Conservation (phyloP, 352 stramenopile genomes). For the Sclerospora graminicola region DNA sequence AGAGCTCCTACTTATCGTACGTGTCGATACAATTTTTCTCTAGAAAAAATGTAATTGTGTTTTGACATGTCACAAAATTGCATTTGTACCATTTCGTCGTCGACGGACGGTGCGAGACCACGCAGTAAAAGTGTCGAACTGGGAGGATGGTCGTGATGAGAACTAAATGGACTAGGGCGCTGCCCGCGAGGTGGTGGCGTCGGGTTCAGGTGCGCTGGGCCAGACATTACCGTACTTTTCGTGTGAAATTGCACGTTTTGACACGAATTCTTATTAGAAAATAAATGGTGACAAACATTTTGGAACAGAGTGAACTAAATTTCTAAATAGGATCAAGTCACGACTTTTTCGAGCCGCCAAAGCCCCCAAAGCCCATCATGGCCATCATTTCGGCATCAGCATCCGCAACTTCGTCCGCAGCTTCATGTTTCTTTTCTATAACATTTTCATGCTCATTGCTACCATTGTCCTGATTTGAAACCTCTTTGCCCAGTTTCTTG, state of each 20-base stretch:
- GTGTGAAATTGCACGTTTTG: not conserved
- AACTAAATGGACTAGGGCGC: not conserved
- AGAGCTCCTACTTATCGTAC: too few relatives aligned
- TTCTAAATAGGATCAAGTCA: not conserved
- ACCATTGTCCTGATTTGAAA: slow-evolving; percentile 2
- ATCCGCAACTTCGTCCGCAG: slow-evolving; percentile 8
- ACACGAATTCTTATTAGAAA: too few relatives aligned
- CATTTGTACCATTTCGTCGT: slow-evolving; percentile 57
- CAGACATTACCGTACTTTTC: slow-evolving; percentile 8
- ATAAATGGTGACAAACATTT: too few relatives aligned
- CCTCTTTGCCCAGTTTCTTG: slow-evolving; percentile 29
- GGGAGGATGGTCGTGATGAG: slow-evolving; percentile 19
- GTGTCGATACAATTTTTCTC: slow-evolving; percentile 7
- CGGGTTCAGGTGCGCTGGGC: slow-evolving; percentile 2
- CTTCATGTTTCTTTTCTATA: not conserved
- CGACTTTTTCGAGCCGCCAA: slow-evolving; percentile 69
- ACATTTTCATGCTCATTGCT: not conserved
- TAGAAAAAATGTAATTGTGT: slow-evolving; percentile 1
- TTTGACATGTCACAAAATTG: not conserved
- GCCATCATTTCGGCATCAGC: slow-evolving; percentile 82
- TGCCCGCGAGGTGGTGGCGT: slow-evolving; percentile 4
- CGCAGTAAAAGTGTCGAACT: slow-evolving; percentile 60
- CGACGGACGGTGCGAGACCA: slow-evolving; percentile 32
- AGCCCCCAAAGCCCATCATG: slow-evolving; percentile 88
- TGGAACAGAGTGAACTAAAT: too few relatives aligned